These are phyloP conservation scores for Podosphaera fusca DNA, from an alignment of 2,329 filamentous ascomycete species.

Conservation along the genomic window DNA sequence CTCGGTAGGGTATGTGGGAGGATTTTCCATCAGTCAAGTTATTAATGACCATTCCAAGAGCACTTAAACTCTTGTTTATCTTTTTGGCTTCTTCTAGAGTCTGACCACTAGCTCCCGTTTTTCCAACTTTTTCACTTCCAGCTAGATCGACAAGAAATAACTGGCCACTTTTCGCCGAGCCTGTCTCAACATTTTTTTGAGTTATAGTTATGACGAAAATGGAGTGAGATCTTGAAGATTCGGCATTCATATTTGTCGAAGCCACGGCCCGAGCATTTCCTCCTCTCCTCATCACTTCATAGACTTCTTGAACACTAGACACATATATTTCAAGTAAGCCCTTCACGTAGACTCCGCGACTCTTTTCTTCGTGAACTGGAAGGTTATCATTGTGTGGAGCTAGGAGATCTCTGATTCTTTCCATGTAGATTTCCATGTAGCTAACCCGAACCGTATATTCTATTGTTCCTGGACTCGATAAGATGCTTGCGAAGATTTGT, in stretches of 20 bases:
- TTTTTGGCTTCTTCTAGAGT: conserved; percentile 97
- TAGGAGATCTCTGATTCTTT: conserved; percentile 82
- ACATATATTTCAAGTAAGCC: conserved; percentile 88
- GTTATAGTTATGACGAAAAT: conserved; percentile 95
- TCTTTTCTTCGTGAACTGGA: conserved; percentile 95
- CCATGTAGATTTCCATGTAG: conserved; percentile 99
- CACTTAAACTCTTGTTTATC: conserved; percentile 99
- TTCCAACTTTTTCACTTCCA: conserved; percentile 94
- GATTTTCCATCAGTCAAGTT: conserved; percentile 92
- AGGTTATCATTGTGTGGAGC: conserved; percentile 88
- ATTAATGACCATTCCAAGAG: conserved; percentile 97
- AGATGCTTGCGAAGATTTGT: conserved; percentile 90
- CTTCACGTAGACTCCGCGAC: conserved; percentile 87
- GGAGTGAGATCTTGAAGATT: conserved; percentile 92
- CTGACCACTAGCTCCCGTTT: conserved; percentile 92
- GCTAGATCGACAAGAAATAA: conserved; percentile 95
- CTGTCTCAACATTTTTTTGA: conserved; percentile 93
- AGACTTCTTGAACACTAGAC: conserved; percentile 84
- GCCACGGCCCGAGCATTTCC: conserved; percentile 77
- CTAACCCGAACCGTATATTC: conserved; percentile 97
- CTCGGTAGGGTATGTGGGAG: conserved; percentile 83
- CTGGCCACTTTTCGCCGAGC: conserved; percentile 86
- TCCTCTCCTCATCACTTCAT: conserved; percentile 87
- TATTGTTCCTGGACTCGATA: conserved; percentile 76
- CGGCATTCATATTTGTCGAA: conserved; percentile 97